phyloP scores from a whole-genome alignment of 2,329 filamentous ascomycete species.

The Exophiala viscosa region DNA sequence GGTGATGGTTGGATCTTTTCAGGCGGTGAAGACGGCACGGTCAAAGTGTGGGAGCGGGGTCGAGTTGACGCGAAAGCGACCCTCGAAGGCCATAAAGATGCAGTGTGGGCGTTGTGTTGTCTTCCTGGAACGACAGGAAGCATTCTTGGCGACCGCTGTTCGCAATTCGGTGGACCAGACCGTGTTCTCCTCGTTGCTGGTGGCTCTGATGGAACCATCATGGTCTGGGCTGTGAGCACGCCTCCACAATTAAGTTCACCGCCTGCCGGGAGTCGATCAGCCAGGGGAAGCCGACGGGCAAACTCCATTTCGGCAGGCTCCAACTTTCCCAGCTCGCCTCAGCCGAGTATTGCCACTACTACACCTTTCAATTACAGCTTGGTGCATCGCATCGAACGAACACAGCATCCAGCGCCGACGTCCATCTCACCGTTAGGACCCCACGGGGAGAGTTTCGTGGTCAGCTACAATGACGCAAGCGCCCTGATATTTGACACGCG shows the following conservation, averaged over 20 bases:
- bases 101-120: conserved; percentile 92
- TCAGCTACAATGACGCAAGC: conserved; percentile 84
- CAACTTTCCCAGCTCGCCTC: conserved; percentile 83
- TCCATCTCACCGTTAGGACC: conserved; percentile 86
- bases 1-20: conserved; percentile 99
- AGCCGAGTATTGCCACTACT: conserved; percentile 78
- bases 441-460: conserved; percentile 83
- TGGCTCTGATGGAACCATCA: conserved; percentile 82
- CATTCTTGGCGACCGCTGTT: conserved; percentile 70
- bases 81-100: conserved; percentile 89
- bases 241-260: conserved; percentile 83
- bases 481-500: conserved; percentile 90
- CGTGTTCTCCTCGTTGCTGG: conserved; percentile 88
- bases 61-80: conserved; percentile 93
- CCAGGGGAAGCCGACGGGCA: conserved; percentile 73
- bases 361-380: conserved; percentile 86
- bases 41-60: conserved; percentile 93
- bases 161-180: conserved; percentile 73
- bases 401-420: conserved; percentile 70
- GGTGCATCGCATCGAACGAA: conserved; percentile 76
- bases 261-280: conserved; percentile 65
- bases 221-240: conserved; percentile 90
- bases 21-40: conserved; percentile 86
- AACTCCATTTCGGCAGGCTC: conserved; percentile 94
- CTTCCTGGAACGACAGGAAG: conserved; percentile 76